These are phyloP conservation scores for Agrocybe pediades DNA, from an alignment of 768 basidiomycete species.

Conservation along the genomic window DNA sequence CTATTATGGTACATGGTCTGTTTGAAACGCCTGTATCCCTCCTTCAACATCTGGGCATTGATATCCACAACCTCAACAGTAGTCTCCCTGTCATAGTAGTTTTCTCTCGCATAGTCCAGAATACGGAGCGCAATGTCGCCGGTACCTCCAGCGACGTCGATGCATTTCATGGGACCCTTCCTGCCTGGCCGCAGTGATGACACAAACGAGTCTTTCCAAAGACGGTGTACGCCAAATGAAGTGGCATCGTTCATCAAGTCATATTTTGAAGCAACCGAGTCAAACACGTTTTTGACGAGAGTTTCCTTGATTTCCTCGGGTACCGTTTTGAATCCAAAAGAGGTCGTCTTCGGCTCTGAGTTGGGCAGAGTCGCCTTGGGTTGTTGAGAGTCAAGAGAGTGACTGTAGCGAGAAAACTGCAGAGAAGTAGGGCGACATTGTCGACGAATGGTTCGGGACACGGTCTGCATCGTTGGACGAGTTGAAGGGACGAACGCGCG, in stretches of 20 bases:
- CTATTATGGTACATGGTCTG: conserved; percentile 99
- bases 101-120: conserved; percentile 86
- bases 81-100: conserved; percentile 88
- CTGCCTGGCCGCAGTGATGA: conserved; percentile 74
- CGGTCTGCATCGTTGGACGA: conserved; percentile 25
- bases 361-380: background rate
- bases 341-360: conserved; percentile 54
- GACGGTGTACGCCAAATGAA: conserved; percentile 91
- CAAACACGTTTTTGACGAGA: conserved; percentile 91
- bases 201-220: conserved; percentile 96
- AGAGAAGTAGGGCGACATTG: conserved; percentile 9
- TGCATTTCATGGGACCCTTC: conserved; percentile 73
- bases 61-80: conserved; percentile 91
- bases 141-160: conserved; percentile 97
- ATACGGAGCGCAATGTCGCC: conserved; percentile 96
- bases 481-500: conserved; percentile 2
- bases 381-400: conserved; percentile 21
- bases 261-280: conserved; percentile 93
- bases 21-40: conserved; percentile 88
- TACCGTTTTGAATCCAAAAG: conserved; percentile 93
- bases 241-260: conserved; percentile 99
- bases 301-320: conserved; percentile 86
- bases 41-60: conserved; percentile 93
- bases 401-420: conserved; percentile 16
- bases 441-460: conserved; percentile 18